These are phyloP conservation scores for Clohesyomyces aquaticus DNA, from an alignment of 495 filamentous ascomycete species.

Conservation along the genomic window DNA sequence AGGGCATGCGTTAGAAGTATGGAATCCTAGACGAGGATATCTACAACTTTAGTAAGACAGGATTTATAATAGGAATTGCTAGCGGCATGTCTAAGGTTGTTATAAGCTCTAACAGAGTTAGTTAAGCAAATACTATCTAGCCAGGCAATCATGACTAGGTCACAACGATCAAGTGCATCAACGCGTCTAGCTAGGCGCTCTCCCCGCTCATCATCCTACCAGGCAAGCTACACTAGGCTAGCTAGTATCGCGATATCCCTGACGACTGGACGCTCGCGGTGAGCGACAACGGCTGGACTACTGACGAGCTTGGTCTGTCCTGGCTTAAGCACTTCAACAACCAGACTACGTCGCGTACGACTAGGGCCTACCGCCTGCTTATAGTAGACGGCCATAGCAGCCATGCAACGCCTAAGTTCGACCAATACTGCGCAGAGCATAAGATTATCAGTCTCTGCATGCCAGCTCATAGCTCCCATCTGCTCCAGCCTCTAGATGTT, in stretches of 20 bases:
- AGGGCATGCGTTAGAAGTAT: background rate
- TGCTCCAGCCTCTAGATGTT: too few species aligned
- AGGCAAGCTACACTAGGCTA: conserved; percentile 27
- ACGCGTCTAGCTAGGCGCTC: conserved; percentile 30
- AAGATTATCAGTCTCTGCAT: too few species aligned
- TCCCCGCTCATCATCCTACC: conserved; percentile 40
- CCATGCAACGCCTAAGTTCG: too few species aligned
- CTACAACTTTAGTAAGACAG: conserved; percentile 14
- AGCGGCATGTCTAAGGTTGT: conserved; percentile 37
- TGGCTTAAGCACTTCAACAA: conserved; percentile 13
- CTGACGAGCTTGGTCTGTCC: background rate
- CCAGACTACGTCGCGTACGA: conserved; percentile 15
- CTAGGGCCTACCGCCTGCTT: conserved; percentile 42
- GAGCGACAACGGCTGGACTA: conserved; percentile 12
- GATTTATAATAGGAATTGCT: conserved; percentile 35
- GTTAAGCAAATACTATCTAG: background rate
- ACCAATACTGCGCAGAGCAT: too few species aligned
- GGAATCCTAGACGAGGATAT: conserved; percentile 7
- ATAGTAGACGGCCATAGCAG: conserved; percentile 46
- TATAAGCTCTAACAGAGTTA: conserved; percentile 31
- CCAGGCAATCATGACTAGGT: conserved; percentile 13
- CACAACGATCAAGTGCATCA: conserved; percentile 37
- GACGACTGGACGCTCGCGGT: conserved; percentile 4
- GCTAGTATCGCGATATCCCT: conserved; percentile 5
- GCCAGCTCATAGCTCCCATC: too few species aligned